Evolutionary conservation across 305 asterid genomes (phyloP).

Genomic region (Plantago lanceolata): DNA sequence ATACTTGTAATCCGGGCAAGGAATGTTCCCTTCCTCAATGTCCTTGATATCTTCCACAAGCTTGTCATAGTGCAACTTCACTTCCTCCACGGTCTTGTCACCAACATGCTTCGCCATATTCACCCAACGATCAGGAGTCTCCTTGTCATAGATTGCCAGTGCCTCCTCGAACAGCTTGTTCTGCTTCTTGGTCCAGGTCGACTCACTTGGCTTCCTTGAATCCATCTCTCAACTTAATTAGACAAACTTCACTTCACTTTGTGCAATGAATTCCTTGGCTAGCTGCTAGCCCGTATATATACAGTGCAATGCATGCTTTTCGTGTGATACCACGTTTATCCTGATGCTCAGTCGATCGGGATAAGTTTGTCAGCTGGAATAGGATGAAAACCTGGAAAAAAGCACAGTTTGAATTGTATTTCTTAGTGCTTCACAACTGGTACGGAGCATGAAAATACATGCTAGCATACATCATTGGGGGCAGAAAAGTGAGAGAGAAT

Average conservation of each 20-base stretch:
- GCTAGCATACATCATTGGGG: neutral
- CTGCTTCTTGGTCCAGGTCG: constrained; percentile 51
- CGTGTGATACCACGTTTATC: neutral
- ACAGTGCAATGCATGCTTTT: neutral
- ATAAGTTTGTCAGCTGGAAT: constrained; percentile 6
- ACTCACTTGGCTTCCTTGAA: constrained; percentile 20
- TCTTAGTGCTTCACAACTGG: neutral
- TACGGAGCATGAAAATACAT: constrained; percentile 1
- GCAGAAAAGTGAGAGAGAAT: neutral
- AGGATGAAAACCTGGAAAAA: neutral
- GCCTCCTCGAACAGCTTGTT: constrained; percentile 82
- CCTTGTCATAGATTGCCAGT: constrained; percentile 50
- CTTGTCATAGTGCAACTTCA: constrained; percentile 51
- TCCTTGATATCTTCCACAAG: constrained; percentile 49
- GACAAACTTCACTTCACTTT: neutral
- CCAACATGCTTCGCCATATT: constrained; percentile 69
- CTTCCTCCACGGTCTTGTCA: constrained; percentile 55
- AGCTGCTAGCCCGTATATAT: no score
- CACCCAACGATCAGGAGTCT: constrained; percentile 70
- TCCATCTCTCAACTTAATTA: constrained; percentile 34
- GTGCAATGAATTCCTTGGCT: no score
- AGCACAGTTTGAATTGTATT: constrained; percentile 1
- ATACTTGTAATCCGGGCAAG: constrained; percentile 46
- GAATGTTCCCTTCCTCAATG: constrained; percentile 59
- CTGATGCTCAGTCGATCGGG: neutral